These are phyloP conservation scores for Pleurotus pulmonarius DNA, from an alignment of 768 basidiomycete genomes.

Conservation along the genomic window DNA sequence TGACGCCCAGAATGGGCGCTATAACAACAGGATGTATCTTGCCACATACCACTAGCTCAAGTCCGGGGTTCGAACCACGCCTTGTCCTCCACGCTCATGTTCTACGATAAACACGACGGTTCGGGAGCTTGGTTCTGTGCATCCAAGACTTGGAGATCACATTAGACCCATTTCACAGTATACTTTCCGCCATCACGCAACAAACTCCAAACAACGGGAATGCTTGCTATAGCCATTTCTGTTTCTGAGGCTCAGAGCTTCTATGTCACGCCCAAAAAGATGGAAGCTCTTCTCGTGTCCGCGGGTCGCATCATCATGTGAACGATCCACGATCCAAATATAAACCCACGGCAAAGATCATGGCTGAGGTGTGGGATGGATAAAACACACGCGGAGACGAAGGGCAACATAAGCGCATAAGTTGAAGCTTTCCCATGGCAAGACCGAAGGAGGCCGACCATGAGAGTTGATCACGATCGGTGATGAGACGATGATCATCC, in stretches of 20 bases:
- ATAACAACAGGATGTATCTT: constrained; percentile 4
- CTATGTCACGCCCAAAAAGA: background rate
- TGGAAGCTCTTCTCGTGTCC: background rate
- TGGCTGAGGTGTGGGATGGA: no score
- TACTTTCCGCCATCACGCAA: background rate
- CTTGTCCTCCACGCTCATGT: background rate
- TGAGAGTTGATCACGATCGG: constrained; percentile 1
- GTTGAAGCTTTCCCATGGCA: constrained; percentile 1
- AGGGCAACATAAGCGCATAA: constrained; percentile 1
- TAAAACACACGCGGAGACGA: background rate
- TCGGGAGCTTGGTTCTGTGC: no score
- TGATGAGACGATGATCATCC: background rate
- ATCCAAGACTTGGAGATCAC: background rate
- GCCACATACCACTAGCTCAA: constrained; percentile 1
- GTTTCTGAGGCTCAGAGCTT: background rate
- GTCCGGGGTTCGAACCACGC: background rate
- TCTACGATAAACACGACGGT: no score
- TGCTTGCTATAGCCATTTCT: background rate
- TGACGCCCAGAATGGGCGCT: constrained; percentile 4
- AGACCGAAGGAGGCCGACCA: background rate
- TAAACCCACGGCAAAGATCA: no score
- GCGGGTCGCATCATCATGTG: no score
- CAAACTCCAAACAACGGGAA: background rate
- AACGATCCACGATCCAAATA: no score
- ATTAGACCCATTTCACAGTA: background rate